These are phyloP conservation scores for Podila epigama DNA, from an alignment of 192 early-diverging fungal genomes.

Conservation along the genomic window DNA sequence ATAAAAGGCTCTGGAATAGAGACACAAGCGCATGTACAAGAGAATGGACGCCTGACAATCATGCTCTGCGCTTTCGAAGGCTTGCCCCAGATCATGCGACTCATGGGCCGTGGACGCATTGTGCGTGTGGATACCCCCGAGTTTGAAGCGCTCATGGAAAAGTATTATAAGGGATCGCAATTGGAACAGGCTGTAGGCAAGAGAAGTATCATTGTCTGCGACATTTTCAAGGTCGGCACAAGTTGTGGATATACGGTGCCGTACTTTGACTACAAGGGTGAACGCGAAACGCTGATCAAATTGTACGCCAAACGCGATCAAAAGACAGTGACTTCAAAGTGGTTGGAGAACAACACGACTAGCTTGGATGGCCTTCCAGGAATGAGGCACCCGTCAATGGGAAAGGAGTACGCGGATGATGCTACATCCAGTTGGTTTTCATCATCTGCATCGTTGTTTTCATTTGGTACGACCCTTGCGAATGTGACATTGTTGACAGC, in stretches of 20 bases:
- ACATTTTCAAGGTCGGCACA: slow-evolving; percentile 61
- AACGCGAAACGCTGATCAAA: slow-evolving; percentile 57
- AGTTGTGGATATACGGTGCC: slow-evolving; percentile 72
- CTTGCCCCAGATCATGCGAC: slow-evolving; percentile 65
- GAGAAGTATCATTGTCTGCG: slow-evolving; percentile 62
- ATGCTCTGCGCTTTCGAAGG: slow-evolving; percentile 76
- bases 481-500: neutral
- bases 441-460: neutral
- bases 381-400: slow-evolving; percentile 29
- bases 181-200: slow-evolving; percentile 45
- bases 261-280: slow-evolving; percentile 59
- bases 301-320: slow-evolving; percentile 46
- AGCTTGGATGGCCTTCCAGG: slow-evolving; percentile 69
- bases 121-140: slow-evolving; percentile 53
- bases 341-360: slow-evolving; percentile 50
- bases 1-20: slow-evolving; percentile 55
- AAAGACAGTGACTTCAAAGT: slow-evolving; percentile 41
- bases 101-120: slow-evolving; percentile 63
- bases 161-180: slow-evolving; percentile 53
- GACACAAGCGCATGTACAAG: slow-evolving; percentile 68
- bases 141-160: slow-evolving; percentile 52
- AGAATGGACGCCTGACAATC: slow-evolving; percentile 69
- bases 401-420: slow-evolving; percentile 1
- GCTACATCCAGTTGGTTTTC: neutral
- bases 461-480: neutral